Conservation (phyloP, 768 basidiomycete genomes). For the Trametes cinnabarina region DNA sequence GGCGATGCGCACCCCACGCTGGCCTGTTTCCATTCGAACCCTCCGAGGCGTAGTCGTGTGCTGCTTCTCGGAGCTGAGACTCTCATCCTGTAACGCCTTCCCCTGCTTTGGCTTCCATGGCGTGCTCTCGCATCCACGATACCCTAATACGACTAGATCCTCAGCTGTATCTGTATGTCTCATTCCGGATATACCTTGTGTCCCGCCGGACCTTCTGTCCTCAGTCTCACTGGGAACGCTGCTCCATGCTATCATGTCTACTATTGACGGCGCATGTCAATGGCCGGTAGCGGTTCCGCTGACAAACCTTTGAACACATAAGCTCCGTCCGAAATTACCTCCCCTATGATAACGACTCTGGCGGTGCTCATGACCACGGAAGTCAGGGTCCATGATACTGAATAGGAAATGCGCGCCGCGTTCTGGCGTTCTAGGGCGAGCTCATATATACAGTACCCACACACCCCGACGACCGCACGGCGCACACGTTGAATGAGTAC, state of each 20-base stretch:
- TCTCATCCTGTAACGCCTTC: slow-evolving; percentile 1
- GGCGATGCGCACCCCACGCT: slow-evolving; percentile 4
- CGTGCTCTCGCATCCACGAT: slow-evolving; percentile 4
- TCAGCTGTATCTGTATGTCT: slow-evolving; percentile 4
- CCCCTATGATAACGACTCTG: neutral
- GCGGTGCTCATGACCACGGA: slow-evolving; percentile 15
- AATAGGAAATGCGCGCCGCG: slow-evolving; percentile 8
- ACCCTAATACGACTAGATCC: neutral
- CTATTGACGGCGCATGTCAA: slow-evolving; percentile 8
- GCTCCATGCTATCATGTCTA: neutral
- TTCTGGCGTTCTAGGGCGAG: slow-evolving; percentile 11
- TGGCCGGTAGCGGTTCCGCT: neutral
- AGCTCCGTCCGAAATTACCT: slow-evolving; percentile 1
- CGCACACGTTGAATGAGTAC: neutral
- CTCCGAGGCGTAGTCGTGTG: slow-evolving; percentile 4
- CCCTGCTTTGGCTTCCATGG: slow-evolving; percentile 5
- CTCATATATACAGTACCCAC: neutral
- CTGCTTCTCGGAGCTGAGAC: neutral
- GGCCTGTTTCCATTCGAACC: slow-evolving; percentile 4
- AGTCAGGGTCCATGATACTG: slow-evolving; percentile 16
- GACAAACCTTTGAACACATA: slow-evolving; percentile 2
- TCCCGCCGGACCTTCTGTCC: slow-evolving; percentile 9
- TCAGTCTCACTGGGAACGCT: neutral
- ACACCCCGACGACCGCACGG: slow-evolving; percentile 1
- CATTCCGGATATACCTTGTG: neutral